Conservation (phyloP, 495 filamentous ascomycete species). For the Letharia lupina region DNA sequence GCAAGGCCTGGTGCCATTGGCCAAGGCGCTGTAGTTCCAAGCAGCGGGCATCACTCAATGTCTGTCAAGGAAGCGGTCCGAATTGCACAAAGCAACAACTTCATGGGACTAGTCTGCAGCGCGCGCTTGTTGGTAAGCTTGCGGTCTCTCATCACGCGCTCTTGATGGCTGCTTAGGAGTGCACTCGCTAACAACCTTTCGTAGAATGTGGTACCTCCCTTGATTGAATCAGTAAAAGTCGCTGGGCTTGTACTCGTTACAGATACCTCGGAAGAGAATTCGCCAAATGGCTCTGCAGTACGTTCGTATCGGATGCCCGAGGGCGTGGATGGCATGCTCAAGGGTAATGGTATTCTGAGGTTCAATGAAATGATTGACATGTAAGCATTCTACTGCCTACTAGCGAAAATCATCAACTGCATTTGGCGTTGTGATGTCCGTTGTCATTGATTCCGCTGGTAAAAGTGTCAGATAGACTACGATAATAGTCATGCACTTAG, state of each 20-base stretch:
- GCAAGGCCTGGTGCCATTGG: conserved; percentile 37
- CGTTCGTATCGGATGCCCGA: conserved; percentile 45
- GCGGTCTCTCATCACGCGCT: background rate
- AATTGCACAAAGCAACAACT: conserved; percentile 90
- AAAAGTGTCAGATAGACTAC: background rate
- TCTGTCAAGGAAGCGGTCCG: conserved; percentile 92
- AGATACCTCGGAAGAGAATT: conserved; percentile 56
- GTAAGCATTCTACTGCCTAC: conserved; percentile 31
- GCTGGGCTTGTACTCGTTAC: conserved; percentile 86
- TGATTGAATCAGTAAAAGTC: conserved; percentile 87
- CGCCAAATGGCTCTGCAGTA: conserved; percentile 33
- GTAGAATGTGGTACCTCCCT: conserved; percentile 83
- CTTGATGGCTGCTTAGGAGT: background rate
- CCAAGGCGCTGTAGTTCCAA: conserved; percentile 41
- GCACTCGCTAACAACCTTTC: background rate
- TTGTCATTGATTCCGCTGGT: background rate
- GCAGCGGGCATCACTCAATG: conserved; percentile 59
- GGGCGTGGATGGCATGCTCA: conserved; percentile 81
- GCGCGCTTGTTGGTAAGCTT: conserved; percentile 72
- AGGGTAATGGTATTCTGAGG: conserved; percentile 72
- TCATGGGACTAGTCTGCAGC: conserved; percentile 92
- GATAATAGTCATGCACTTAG: background rate
- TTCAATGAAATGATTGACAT: conserved; percentile 96
- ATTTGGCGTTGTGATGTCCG: background rate
- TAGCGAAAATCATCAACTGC: background rate